Evolutionary conservation across 2,329 filamentous ascomycete species (phyloP).

Genomic region (Cercospora sp.): DNA sequence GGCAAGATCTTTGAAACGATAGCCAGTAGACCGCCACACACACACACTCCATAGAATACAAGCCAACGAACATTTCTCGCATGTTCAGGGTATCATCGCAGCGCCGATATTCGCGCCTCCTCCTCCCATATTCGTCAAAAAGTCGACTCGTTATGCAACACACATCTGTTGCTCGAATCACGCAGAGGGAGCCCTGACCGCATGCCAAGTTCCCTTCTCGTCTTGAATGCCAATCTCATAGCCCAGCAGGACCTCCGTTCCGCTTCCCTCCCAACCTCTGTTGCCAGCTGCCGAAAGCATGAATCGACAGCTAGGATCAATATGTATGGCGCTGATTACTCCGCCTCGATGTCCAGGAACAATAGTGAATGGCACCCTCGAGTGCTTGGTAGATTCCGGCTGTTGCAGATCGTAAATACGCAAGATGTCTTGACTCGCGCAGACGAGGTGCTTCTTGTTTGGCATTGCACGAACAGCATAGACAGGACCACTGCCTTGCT

Average conservation of each 20-base stretch:
- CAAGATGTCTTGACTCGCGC: slow-evolving; percentile 90
- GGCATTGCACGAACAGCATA: slow-evolving; percentile 87
- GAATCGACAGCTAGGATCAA: slow-evolving; percentile 84
- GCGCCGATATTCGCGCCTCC: background rate
- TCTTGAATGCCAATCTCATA: slow-evolving; percentile 71
- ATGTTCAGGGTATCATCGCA: slow-evolving; percentile 10
- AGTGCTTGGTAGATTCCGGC: slow-evolving; percentile 62
- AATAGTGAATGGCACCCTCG: slow-evolving; percentile 90
- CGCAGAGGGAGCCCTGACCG: slow-evolving; percentile 20
- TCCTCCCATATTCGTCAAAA: background rate
- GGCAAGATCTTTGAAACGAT: background rate
- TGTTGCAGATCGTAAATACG: slow-evolving; percentile 82
- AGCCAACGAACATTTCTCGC: background rate
- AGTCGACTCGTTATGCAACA: background rate
- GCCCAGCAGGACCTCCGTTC: slow-evolving; percentile 86
- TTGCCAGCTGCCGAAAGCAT: slow-evolving; percentile 93
- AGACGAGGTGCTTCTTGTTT: slow-evolving; percentile 88
- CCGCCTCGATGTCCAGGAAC: slow-evolving; percentile 87
- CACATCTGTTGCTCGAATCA: background rate
- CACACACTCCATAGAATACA: background rate
- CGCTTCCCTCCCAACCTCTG: slow-evolving; percentile 84
- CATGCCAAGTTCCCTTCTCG: slow-evolving; percentile 35
- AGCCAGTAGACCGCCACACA: background rate
- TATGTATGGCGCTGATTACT: slow-evolving; percentile 79
- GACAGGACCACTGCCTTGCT: slow-evolving; percentile 82